Conservation (phyloP, 169 alveolate genomes). For the Cryptosporidium xiaoi region DNA sequence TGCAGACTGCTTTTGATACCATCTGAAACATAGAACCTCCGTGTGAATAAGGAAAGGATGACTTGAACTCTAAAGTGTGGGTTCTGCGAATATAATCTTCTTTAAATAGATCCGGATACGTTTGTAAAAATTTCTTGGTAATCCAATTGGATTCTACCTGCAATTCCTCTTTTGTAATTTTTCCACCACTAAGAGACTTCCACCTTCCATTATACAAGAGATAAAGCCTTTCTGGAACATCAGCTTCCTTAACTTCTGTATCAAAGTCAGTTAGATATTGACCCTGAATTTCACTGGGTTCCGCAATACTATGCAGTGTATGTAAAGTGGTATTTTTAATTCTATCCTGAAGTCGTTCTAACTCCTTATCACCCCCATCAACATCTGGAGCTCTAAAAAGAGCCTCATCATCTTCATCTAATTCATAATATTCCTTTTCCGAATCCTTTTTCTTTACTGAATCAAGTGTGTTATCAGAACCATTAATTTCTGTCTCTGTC, state of each 20-base stretch:
- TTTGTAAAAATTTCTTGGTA: constrained; percentile 33
- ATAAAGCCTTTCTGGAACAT: constrained; percentile 66
- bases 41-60: constrained; percentile 50
- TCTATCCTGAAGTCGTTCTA: constrained; percentile 19
- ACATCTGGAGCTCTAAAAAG: constrained; percentile 1
- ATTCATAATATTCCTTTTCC: not conserved
- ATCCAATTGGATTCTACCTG: constrained; percentile 54
- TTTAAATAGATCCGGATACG: constrained; percentile 59
- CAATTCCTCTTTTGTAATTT: constrained; percentile 28
- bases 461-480: no score
- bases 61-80: constrained; percentile 42
- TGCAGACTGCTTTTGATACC: constrained; percentile 29
- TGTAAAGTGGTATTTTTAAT: constrained; percentile 47
- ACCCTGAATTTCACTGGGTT: constrained; percentile 38
- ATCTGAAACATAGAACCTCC: constrained; percentile 30
- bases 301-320: constrained; percentile 27
- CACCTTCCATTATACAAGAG: constrained; percentile 37
- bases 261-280: constrained; percentile 65
- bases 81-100: constrained; percentile 49
- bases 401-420: constrained; percentile 9
- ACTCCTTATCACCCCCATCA: constrained; percentile 23
- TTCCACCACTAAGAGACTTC: constrained; percentile 31
- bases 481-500: not conserved
- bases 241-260: constrained; percentile 40
- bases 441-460: not conserved